Evolutionary conservation across 2,329 filamentous ascomycete genomes (phyloP).

Genomic region (Clonostachys chloroleuca): DNA sequence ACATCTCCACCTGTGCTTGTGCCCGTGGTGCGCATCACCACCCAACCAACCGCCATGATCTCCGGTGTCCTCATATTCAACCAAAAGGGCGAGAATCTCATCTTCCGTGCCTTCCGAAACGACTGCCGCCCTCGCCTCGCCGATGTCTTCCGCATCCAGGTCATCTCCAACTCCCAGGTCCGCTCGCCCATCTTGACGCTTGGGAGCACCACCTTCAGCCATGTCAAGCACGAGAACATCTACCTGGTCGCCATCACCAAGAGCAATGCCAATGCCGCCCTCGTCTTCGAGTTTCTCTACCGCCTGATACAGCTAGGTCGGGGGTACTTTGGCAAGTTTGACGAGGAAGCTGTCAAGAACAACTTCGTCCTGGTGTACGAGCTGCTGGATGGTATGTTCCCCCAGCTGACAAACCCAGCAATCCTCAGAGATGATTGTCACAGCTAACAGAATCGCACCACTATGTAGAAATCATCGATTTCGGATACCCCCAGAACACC

Average conservation of each 20-base stretch:
- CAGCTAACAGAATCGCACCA: background rate
- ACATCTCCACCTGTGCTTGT: too few relatives aligned
- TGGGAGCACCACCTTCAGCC: constrained; percentile 96
- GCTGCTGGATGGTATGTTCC: constrained; percentile 73
- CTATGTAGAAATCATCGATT: constrained; percentile 85
- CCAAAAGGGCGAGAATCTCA: constrained; percentile 99
- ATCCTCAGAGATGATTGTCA: background rate
- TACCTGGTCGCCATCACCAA: constrained; percentile 97
- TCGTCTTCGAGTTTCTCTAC: constrained; percentile 98
- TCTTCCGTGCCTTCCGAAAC: constrained; percentile 97
- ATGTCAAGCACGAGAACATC: constrained; percentile 99
- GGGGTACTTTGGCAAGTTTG: constrained; percentile 98
- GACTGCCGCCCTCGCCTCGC: constrained; percentile 96
- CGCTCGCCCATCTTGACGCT: constrained; percentile 96
- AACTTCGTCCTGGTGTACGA: constrained; percentile 99
- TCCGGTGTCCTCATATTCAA: constrained; percentile 98
- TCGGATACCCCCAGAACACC: constrained; percentile 98
- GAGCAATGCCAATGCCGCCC: constrained; percentile 96
- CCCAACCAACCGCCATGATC: constrained; percentile 61
- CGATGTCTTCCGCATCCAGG: constrained; percentile 98
- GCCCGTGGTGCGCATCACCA: background rate
- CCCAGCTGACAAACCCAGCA: background rate
- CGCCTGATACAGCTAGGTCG: constrained; percentile 84
- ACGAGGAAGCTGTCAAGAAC: constrained; percentile 99
- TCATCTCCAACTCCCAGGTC: constrained; percentile 97